phyloP scores from a whole-genome alignment of 768 basidiomycete species.

The Lactarius indigo region DNA sequence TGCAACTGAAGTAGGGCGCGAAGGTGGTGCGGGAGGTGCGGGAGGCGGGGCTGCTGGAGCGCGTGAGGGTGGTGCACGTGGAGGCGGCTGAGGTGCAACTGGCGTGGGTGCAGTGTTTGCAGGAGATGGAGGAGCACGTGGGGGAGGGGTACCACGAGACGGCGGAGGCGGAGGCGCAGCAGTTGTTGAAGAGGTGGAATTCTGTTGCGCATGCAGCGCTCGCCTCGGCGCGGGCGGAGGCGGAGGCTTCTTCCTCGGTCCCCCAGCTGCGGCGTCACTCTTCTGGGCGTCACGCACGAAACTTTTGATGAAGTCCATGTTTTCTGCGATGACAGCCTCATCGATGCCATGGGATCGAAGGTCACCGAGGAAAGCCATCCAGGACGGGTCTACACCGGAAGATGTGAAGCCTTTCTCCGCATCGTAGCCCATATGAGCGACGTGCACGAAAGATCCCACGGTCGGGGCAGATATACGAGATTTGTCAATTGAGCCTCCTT shows the following conservation, averaged over 20 bases:
- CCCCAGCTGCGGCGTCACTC: constrained; percentile 22
- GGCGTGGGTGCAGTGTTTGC: constrained; percentile 30
- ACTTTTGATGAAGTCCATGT: constrained; percentile 87
- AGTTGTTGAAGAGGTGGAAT: constrained; percentile 26
- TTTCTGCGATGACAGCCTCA: constrained; percentile 62
- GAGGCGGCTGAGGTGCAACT: constrained; percentile 31
- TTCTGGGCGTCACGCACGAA: constrained; percentile 58
- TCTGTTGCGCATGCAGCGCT: constrained; percentile 28
- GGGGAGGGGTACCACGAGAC: constrained; percentile 30
- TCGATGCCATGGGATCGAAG: constrained; percentile 65
- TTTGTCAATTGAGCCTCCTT: constrained; percentile 85
- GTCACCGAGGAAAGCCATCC: constrained; percentile 68
- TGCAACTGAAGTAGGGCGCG: constrained; percentile 31
- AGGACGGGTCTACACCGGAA: constrained; percentile 84
- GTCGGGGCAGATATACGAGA: constrained; percentile 86
- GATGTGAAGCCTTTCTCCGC: constrained; percentile 82
- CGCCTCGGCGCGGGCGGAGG: constrained; percentile 39
- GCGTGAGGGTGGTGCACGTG: constrained; percentile 34
- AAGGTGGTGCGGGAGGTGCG: constrained; percentile 35
- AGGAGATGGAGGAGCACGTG: constrained; percentile 31
- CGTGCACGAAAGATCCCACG: constrained; percentile 75
- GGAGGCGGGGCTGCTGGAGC: constrained; percentile 33
- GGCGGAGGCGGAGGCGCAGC: constrained; percentile 38
- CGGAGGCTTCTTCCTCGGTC: constrained; percentile 32
- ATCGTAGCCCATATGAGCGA: constrained; percentile 96